Conservation (phyloP, 2,329 filamentous ascomycete species). For the Colletotrichum sidae region DNA sequence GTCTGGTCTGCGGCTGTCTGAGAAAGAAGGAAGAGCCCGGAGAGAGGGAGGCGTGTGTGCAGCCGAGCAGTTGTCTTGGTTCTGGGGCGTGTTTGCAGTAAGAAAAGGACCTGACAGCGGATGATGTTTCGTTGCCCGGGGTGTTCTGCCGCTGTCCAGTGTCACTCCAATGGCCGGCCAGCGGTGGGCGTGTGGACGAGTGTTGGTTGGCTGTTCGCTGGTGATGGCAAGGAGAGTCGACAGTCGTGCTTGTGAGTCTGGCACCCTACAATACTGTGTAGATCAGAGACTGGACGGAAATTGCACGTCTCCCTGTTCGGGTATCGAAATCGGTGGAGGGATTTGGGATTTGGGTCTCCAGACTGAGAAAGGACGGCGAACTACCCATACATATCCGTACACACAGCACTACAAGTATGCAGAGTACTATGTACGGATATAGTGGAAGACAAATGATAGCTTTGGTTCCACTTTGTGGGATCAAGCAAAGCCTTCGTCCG, state of each 20-base stretch:
- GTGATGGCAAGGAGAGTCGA: too few relatives aligned
- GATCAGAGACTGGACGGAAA: background rate
- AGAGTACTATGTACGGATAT: too few relatives aligned
- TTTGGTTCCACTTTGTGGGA: slow-evolving; percentile 28
- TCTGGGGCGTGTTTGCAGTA: slow-evolving; percentile 31
- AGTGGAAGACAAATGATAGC: slow-evolving; percentile 9
- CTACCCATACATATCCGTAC: background rate
- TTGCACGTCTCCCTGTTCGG: background rate
- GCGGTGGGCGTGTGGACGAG: background rate
- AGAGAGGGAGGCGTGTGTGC: slow-evolving; percentile 32
- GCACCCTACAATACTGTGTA: background rate
- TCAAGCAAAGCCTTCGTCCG: slow-evolving; percentile 19
- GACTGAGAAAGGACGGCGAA: slow-evolving; percentile 10
- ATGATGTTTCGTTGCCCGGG: slow-evolving; percentile 36
- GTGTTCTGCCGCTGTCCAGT: slow-evolving; percentile 34
- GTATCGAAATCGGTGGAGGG: background rate
- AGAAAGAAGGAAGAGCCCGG: slow-evolving; percentile 18
- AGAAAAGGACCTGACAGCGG: slow-evolving; percentile 32
- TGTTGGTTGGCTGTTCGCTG: too few relatives aligned
- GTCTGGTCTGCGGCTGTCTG: background rate
- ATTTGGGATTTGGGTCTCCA: slow-evolving; percentile 5
- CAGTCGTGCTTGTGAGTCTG: too few relatives aligned
- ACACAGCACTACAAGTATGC: too few relatives aligned
- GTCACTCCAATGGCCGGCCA: slow-evolving; percentile 30
- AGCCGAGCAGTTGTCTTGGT: slow-evolving; percentile 18